Evolutionary conservation across 768 basidiomycete genomes (phyloP).

Genomic region (Mycena crocata): DNA sequence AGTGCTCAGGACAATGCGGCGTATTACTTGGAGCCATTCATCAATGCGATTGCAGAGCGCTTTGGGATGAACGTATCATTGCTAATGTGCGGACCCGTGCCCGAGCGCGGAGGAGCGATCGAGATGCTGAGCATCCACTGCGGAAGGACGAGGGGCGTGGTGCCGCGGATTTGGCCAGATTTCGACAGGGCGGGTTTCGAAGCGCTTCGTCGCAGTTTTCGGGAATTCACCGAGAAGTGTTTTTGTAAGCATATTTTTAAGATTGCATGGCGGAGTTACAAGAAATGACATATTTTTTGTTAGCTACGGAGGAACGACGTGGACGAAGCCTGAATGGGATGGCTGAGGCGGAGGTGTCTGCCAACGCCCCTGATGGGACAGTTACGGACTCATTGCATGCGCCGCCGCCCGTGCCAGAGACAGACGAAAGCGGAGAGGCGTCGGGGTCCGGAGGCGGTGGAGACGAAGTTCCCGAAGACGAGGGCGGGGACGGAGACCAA

Average conservation of each 20-base stretch:
- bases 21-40: too few species aligned
- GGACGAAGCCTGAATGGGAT: background rate
- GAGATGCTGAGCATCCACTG: slow-evolving; percentile 7
- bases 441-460: too few species aligned
- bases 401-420: too few species aligned
- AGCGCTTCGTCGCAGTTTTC: background rate
- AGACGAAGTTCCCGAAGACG: too few species aligned
- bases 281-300: background rate
- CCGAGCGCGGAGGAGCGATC: background rate
- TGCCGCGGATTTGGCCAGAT: slow-evolving; percentile 4
- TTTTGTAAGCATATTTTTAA: background rate
- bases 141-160: background rate
- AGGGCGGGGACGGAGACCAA: too few species aligned
- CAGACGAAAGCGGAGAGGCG: too few species aligned
- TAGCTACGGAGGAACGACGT: background rate
- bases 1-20: background rate
- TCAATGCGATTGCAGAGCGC: background rate
- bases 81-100: background rate
- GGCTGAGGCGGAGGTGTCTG: too few species aligned
- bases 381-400: too few species aligned
- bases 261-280: background rate
- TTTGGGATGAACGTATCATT: slow-evolving; percentile 1
- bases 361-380: background rate
- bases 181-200: slow-evolving; percentile 3
- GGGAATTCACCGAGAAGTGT: background rate